Conservation (phyloP, 2,329 filamentous ascomycete genomes). For the Pseudogymnoascus sp. region DNA sequence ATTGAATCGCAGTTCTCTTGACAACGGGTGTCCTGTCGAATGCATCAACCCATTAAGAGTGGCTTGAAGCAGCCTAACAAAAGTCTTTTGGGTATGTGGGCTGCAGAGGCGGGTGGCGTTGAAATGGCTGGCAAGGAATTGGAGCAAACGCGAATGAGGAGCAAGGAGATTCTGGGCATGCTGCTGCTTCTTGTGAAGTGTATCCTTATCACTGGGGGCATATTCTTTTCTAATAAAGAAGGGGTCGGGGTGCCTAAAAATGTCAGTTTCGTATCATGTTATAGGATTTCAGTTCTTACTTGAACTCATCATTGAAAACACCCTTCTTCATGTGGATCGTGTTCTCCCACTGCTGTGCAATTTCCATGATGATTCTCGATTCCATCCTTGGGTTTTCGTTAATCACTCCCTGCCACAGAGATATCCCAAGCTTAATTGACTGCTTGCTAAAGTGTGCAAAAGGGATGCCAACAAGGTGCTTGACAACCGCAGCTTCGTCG, state of each 20-base stretch:
- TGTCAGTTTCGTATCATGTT: conserved; percentile 25
- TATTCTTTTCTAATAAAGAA: conserved; percentile 91
- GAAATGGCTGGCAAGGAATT: conserved; percentile 91
- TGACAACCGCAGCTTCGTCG: conserved; percentile 70
- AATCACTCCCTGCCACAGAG: conserved; percentile 92
- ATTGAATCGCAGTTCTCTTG: conserved; percentile 85
- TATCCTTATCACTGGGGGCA: conserved; percentile 75
- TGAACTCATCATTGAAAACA: conserved; percentile 67
- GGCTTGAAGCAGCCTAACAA: conserved; percentile 69
- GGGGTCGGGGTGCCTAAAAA: conserved; percentile 62
- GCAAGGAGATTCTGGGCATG: conserved; percentile 73
- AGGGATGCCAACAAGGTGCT: conserved; percentile 84
- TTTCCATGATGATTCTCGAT: conserved; percentile 74
- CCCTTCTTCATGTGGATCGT: conserved; percentile 71
- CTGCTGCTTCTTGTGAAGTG: conserved; percentile 67
- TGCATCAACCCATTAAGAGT: conserved; percentile 65
- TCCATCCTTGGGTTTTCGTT: conserved; percentile 91
- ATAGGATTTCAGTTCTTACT: conserved; percentile 35
- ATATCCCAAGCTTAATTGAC: conserved; percentile 90
- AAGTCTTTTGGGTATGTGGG: conserved; percentile 70
- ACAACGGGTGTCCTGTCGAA: conserved; percentile 72
- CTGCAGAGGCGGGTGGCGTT: conserved; percentile 84
- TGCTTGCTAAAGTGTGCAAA: conserved; percentile 91
- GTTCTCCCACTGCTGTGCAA: conserved; percentile 83
- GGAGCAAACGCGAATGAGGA: conserved; percentile 76